A percentile compares a stretch with the other conserved stretches of the same genome.
phyloP scores from a whole-genome alignment of 345 rosid genomes.

The Gossypium longicalyx region DNA sequence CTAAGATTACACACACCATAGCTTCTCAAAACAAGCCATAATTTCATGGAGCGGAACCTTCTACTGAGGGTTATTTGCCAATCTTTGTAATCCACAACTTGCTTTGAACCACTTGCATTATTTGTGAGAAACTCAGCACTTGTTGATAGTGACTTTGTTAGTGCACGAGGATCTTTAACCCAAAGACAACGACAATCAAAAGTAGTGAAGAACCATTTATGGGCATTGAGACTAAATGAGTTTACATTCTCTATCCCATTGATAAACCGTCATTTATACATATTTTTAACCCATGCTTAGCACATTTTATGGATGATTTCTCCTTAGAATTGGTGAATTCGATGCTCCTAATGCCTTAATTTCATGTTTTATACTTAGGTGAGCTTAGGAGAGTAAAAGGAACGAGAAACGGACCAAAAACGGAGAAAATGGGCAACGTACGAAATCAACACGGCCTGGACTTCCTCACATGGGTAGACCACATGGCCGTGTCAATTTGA shows the following conservation, averaged over 20 bases:
- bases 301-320: too few species aligned
- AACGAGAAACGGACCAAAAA: too few species aligned
- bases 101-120: neutral
- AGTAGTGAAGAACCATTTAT: neutral
- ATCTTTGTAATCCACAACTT: neutral
- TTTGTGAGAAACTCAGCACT: neutral
- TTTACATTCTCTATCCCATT: neutral
- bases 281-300: too few species aligned
- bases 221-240: neutral
- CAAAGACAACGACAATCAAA: neutral
- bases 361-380: too few species aligned
- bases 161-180: neutral
- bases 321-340: too few species aligned
- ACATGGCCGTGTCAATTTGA: too few species aligned
- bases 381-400: too few species aligned
- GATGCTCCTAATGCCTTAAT: too few species aligned
- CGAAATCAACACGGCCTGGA: too few species aligned
- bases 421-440: too few species aligned
- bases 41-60: neutral
- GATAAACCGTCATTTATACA: too few species aligned
- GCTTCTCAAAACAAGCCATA: neutral
- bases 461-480: too few species aligned
- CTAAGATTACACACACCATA: neutral
- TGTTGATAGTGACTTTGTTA: neutral
- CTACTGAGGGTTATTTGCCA: neutral